A percentile compares a stretch with the other conserved stretches of the same genome.
Conservation (phyloP, 2,329 filamentous ascomycete species). For the Aspergillus pseudoglaucus region DNA sequence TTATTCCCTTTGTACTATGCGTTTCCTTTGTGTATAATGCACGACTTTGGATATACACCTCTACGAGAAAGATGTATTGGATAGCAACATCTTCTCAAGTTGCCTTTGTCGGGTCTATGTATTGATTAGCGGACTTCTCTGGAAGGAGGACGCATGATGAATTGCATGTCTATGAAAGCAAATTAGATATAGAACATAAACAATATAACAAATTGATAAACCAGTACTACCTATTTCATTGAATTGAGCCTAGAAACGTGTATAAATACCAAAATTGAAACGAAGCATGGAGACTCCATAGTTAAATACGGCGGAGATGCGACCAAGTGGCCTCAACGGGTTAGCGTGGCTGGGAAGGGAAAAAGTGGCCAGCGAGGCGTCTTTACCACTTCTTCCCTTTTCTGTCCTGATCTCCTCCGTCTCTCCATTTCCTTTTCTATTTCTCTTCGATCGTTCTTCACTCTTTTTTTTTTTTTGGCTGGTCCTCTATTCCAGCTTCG, state of each 20-base stretch:
- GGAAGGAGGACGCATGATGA: neutral
- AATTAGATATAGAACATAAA: neutral
- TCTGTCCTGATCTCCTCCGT: conserved; percentile 18
- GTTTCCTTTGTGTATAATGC: neutral
- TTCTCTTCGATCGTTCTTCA: conserved; percentile 17
- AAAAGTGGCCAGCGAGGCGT: conserved; percentile 33
- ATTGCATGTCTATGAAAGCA: neutral
- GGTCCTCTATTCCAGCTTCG: conserved; percentile 26
- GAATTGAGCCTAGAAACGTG: too few species aligned
- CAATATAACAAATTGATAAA: too few species aligned
- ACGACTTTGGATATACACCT: neutral
- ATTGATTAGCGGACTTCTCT: neutral
- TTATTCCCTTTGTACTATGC: neutral
- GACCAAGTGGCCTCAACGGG: conserved; percentile 34
- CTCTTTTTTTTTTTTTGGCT: conserved; percentile 31
- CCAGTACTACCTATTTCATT: too few species aligned
- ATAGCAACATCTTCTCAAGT: too few species aligned
- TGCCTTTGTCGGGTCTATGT: neutral
- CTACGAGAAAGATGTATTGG: neutral
- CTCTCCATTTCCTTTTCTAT: conserved; percentile 15
- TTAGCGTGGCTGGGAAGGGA: conserved; percentile 25
- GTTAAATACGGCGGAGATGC: conserved; percentile 14
- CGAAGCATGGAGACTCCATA: neutral
- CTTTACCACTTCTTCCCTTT: conserved; percentile 18
- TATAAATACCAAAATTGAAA: too few species aligned